phyloP scores from a whole-genome alignment of 2,329 filamentous ascomycete species.

The Fusarium secorum region DNA sequence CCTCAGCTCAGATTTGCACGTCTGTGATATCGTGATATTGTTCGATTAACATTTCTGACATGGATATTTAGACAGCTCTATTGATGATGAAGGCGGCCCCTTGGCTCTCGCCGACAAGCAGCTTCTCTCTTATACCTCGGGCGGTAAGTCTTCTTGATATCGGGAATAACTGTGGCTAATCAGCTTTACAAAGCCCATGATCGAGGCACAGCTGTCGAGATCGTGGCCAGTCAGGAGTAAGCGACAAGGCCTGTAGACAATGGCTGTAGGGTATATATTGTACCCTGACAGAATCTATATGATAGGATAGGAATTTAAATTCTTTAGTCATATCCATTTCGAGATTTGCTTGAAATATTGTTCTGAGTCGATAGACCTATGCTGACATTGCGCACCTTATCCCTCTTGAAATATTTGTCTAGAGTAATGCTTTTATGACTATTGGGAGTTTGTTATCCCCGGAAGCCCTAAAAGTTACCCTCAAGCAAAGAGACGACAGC shows the following conservation, averaged over 20 bases:
- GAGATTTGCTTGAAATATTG: neutral
- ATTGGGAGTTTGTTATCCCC: neutral
- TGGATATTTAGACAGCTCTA: neutral
- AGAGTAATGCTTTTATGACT: rapidly evolving
- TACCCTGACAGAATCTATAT: neutral
- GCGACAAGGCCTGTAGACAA: neutral
- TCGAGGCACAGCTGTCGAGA: neutral
- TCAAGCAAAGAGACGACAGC: neutral
- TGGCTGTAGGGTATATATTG: neutral
- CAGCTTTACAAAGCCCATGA: neutral
- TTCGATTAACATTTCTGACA: no score
- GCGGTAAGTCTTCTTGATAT: rapidly evolving
- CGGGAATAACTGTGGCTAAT: neutral
- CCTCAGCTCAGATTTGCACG: neutral
- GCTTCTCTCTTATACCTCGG: neutral
- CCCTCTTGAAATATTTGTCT: neutral
- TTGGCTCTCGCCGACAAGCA: neutral
- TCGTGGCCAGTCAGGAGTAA: neutral
- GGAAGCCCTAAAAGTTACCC: rapidly evolving
- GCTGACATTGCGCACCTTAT: neutral
- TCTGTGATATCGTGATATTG: neutral
- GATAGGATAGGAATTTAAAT: neutral
- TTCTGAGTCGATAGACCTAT: neutral
- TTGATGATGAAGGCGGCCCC: rapidly evolving
- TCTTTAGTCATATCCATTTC: neutral